Evolutionary conservation across 2,329 filamentous ascomycete genomes (phyloP).

Genomic region (Chrysosporium queenslandicum): DNA sequence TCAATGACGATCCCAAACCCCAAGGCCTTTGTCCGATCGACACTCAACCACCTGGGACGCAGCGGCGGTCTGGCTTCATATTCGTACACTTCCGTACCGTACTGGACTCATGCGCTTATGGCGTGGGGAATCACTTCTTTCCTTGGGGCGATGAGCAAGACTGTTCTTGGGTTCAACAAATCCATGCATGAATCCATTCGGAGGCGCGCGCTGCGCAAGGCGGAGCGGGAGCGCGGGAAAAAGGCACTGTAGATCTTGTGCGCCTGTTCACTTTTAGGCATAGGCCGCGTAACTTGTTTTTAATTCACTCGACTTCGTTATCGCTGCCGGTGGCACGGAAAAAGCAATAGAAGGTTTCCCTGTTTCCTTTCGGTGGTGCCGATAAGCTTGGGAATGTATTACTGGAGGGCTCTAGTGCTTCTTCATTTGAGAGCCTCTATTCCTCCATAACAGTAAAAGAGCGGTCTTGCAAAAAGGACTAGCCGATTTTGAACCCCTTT

Average conservation of each 20-base stretch:
- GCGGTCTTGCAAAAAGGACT: too few relatives aligned
- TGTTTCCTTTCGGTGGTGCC: too few relatives aligned
- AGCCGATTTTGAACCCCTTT: too few relatives aligned
- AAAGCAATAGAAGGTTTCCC: too few relatives aligned
- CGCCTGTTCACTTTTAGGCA: not conserved
- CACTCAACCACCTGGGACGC: constrained; percentile 69
- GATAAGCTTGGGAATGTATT: too few relatives aligned
- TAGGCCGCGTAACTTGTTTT: too few relatives aligned
- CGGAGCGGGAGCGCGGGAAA: constrained; percentile 62
- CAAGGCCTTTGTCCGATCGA: constrained; percentile 67
- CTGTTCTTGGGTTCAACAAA: constrained; percentile 52
- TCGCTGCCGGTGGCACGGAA: too few relatives aligned
- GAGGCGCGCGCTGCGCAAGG: constrained; percentile 71
- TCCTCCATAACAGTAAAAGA: too few relatives aligned
- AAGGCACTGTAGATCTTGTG: constrained; percentile 29
- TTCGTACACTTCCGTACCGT: constrained; percentile 78
- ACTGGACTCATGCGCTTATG: constrained; percentile 84
- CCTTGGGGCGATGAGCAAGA: constrained; percentile 47
- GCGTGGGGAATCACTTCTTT: constrained; percentile 64
- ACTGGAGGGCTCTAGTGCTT: too few relatives aligned
- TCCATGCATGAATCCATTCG: constrained; percentile 75
- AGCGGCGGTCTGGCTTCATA: constrained; percentile 68
- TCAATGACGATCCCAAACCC: constrained; percentile 71
- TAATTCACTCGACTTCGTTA: too few relatives aligned
- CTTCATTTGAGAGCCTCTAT: too few relatives aligned